These are phyloP conservation scores for Anastatica hierochuntica DNA, from an alignment of 345 rosid genomes.

Conservation along the genomic window DNA sequence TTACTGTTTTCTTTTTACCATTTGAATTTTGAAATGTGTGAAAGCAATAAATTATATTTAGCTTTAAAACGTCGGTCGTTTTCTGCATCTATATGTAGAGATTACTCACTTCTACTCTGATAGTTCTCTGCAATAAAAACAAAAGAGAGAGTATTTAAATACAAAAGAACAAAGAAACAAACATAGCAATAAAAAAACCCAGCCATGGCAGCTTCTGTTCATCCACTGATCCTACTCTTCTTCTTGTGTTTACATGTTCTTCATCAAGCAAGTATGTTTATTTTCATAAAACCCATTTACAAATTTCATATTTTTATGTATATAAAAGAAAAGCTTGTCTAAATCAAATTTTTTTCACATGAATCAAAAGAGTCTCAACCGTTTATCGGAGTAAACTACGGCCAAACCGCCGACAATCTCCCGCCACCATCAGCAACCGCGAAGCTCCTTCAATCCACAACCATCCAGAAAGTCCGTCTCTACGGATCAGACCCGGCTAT, in stretches of 20 bases:
- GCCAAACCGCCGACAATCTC: slow-evolving; percentile 70
- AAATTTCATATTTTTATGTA: not conserved
- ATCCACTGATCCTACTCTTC: slow-evolving; percentile 22
- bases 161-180: not conserved
- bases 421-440: slow-evolving; percentile 64
- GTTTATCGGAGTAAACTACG: slow-evolving; percentile 79
- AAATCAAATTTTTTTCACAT: not conserved
- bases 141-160: no score
- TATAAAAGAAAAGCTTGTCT: not conserved
- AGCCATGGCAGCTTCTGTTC: slow-evolving; percentile 35
- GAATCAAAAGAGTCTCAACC: slow-evolving; percentile 44
- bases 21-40: not conserved
- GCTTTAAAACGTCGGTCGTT: slow-evolving; percentile 6
- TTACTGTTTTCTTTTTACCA: not conserved
- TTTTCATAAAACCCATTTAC: not conserved
- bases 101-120: not conserved
- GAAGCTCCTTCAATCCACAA: slow-evolving; percentile 67
- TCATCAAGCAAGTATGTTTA: slow-evolving; percentile 40
- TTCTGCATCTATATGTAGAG: slow-evolving; percentile 7
- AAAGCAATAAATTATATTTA: not conserved
- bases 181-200: slow-evolving; percentile 10
- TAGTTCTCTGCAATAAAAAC: not conserved
- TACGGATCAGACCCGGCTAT: slow-evolving; percentile 68
- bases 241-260: slow-evolving; percentile 21
- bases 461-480: slow-evolving; percentile 62